Percentiles rank a stretch among this genome's conserved stretches.
These are phyloP conservation scores for Penicillium sp. DNA, from an alignment of 2,329 filamentous ascomycete species.

Conservation along the genomic window DNA sequence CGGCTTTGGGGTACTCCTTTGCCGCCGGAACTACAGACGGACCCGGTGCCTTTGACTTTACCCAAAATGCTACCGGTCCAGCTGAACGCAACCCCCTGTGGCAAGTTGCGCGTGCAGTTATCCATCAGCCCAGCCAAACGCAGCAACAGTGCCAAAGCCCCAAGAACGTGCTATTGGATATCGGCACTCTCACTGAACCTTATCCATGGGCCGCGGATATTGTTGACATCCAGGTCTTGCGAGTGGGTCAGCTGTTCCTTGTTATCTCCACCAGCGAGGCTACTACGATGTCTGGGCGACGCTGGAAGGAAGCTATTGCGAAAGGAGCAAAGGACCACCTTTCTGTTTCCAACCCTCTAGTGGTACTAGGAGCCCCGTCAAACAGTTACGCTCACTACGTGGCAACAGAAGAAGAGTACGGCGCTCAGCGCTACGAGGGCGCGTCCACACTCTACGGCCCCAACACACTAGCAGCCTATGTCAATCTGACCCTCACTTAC, in stretches of 20 bases:
- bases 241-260: conserved; percentile 80
- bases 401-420: conserved; percentile 75
- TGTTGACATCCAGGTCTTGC: conserved; percentile 81
- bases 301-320: conserved; percentile 74
- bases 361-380: conserved; percentile 82
- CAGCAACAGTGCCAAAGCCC: conserved; percentile 75
- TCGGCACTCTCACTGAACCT: conserved; percentile 73
- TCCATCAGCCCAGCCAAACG: conserved; percentile 67
- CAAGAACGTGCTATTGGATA: conserved; percentile 85
- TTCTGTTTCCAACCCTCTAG: conserved; percentile 59
- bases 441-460: conserved; percentile 85
- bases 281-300: conserved; percentile 85
- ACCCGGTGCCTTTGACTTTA: conserved; percentile 89
- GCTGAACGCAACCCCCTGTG: conserved; percentile 72
- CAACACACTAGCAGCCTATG: conserved; percentile 79
- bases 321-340: conserved; percentile 54
- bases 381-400: conserved; percentile 90
- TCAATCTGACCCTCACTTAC: conserved; percentile 76
- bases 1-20: conserved; percentile 87
- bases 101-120: conserved; percentile 69
- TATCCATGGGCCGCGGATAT: conserved; percentile 91
- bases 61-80: conserved; percentile 78
- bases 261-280: conserved; percentile 84
- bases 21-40: conserved; percentile 91
- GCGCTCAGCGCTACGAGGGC: conserved; percentile 88